These are phyloP conservation scores for Podospora comata DNA, from an alignment of 495 filamentous ascomycete species.

Conservation along the genomic window DNA sequence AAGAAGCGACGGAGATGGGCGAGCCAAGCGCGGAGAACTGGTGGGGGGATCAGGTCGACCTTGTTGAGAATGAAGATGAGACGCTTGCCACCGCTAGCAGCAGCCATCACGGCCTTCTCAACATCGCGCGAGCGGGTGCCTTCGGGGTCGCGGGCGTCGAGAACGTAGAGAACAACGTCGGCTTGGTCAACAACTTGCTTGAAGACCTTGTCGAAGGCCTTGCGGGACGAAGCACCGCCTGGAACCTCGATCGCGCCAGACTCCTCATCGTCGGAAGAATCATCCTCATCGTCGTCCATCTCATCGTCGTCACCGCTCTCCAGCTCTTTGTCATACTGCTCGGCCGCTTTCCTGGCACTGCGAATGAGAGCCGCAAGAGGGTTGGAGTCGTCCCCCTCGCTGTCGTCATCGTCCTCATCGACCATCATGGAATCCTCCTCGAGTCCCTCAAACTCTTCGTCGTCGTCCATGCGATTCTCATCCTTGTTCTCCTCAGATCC, in stretches of 20 bases:
- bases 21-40: constrained; percentile 81
- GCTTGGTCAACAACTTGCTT: constrained; percentile 87
- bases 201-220: constrained; percentile 91
- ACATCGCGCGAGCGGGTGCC: constrained; percentile 88
- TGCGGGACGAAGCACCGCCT: constrained; percentile 66
- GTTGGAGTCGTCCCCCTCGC: constrained; percentile 56
- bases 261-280: constrained; percentile 48
- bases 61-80: constrained; percentile 96
- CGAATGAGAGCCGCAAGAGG: constrained; percentile 94
- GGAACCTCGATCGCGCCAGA: constrained; percentile 35
- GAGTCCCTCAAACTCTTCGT: constrained; percentile 33
- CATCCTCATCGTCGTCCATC: constrained; percentile 58
- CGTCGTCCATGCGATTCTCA: constrained; percentile 42
- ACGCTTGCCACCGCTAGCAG: constrained; percentile 77
- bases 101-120: constrained; percentile 83
- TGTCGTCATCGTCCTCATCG: constrained; percentile 48
- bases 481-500: constrained; percentile 41
- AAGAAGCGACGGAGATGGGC: constrained; percentile 82
- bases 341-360: constrained; percentile 81
- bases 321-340: constrained; percentile 68
- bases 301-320: constrained; percentile 57
- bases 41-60: constrained; percentile 84
- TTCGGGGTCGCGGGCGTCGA: constrained; percentile 90
- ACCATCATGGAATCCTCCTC: constrained; percentile 30
- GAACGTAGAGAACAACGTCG: constrained; percentile 90